phyloP scores from a whole-genome alignment of 164 flowering plant genomes.

The Platanus orientalis region DNA sequence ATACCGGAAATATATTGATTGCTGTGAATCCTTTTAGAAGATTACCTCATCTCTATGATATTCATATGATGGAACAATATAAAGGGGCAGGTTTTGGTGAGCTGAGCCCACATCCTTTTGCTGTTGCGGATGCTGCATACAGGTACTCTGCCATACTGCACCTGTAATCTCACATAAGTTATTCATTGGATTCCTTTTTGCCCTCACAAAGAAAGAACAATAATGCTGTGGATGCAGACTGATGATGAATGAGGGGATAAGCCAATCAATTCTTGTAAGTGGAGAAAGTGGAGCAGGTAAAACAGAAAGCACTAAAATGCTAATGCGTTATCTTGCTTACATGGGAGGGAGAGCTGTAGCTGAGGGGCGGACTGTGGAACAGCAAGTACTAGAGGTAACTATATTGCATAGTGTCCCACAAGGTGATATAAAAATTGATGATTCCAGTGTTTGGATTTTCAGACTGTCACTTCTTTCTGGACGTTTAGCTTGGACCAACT shows the following conservation, averaged over 20 bases:
- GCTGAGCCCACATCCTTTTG: constrained; percentile 99
- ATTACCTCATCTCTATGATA: constrained; percentile 90
- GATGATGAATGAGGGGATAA: constrained; percentile 84
- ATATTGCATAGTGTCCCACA: not conserved
- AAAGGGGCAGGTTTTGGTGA: constrained; percentile 95
- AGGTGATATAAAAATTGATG: not conserved
- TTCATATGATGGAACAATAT: constrained; percentile 94
- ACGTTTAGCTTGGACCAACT: not conserved
- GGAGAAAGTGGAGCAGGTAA: constrained; percentile 99
- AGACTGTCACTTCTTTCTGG: no score
- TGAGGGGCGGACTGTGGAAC: constrained; percentile 79
- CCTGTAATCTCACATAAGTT: not conserved
- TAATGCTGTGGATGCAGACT: constrained; percentile 30
- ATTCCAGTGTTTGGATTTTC: not conserved
- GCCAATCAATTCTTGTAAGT: constrained; percentile 94
- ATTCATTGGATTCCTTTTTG: not conserved
- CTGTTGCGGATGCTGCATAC: constrained; percentile 98
- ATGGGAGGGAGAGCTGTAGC: constrained; percentile 77
- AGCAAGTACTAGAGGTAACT: constrained; percentile 78
- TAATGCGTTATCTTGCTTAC: constrained; percentile 91
- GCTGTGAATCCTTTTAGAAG: constrained; percentile 94
- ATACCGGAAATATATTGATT: constrained; percentile 92
- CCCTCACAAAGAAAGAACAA: not conserved
- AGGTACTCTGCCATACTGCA: constrained; percentile 40
- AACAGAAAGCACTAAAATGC: constrained; percentile 98